Conservation (phyloP, 495 filamentous ascomycete species). For the Daldinia caldariorum region DNA sequence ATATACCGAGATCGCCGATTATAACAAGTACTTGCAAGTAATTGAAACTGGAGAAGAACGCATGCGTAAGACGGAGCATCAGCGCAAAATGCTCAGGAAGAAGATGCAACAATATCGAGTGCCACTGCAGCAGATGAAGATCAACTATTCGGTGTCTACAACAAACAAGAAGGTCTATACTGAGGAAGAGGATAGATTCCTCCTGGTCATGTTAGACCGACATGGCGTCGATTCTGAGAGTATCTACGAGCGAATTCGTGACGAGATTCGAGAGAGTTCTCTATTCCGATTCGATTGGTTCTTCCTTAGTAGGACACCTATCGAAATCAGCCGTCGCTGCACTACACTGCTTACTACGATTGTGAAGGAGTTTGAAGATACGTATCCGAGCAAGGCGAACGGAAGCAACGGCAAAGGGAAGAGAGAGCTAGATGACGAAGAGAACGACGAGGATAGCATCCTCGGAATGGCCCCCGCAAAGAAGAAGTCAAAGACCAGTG, state of each 20-base stretch:
- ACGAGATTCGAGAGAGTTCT: slow-evolving; percentile 92
- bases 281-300: slow-evolving; percentile 99
- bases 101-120: slow-evolving; percentile 97
- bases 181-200: slow-evolving; percentile 96
- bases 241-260: slow-evolving; percentile 85
- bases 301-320: slow-evolving; percentile 91
- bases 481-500: slow-evolving; percentile 87
- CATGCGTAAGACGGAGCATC: slow-evolving; percentile 85
- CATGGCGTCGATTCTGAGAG: slow-evolving; percentile 87
- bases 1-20: slow-evolving; percentile 87
- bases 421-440: slow-evolving; percentile 75
- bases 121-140: slow-evolving; percentile 95
- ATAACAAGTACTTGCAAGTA: slow-evolving; percentile 82
- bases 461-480: slow-evolving; percentile 79
- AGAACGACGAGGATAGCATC: slow-evolving; percentile 83
- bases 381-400: slow-evolving; percentile 63
- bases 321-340: slow-evolving; percentile 90
- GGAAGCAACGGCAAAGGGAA: slow-evolving; percentile 77
- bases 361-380: slow-evolving; percentile 87
- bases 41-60: slow-evolving; percentile 94
- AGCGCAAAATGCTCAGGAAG: slow-evolving; percentile 91
- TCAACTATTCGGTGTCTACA: slow-evolving; percentile 98
- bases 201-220: slow-evolving; percentile 91
- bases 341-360: slow-evolving; percentile 94
- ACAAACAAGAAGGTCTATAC: slow-evolving; percentile 99